Evolutionary conservation across 352 stramenopile species (phyloP).

Genomic region (Phytophthora pisi): DNA sequence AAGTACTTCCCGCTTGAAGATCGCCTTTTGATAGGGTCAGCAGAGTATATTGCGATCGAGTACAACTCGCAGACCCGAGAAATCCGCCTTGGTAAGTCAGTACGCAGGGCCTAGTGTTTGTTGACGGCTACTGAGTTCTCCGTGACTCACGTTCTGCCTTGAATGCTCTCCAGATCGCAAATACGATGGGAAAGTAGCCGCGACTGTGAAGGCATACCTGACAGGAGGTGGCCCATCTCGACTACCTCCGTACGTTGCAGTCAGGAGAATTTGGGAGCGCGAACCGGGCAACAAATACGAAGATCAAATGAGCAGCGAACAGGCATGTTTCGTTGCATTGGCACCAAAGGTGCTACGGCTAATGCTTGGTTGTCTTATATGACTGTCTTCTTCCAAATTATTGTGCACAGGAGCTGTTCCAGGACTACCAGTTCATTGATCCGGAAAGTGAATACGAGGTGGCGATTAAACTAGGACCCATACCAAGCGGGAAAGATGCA

Average conservation of each 20-base stretch:
- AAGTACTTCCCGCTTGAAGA: slow-evolving; percentile 71
- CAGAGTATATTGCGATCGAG: slow-evolving; percentile 53
- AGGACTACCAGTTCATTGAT: slow-evolving; percentile 86
- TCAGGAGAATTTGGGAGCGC: slow-evolving; percentile 75
- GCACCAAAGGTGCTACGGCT: neutral
- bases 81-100: slow-evolving; percentile 51
- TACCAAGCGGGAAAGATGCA: slow-evolving; percentile 48
- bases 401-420: slow-evolving; percentile 69
- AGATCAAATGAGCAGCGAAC: slow-evolving; percentile 76
- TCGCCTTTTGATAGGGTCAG: slow-evolving; percentile 57
- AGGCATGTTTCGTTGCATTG: slow-evolving; percentile 38
- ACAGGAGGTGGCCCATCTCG: slow-evolving; percentile 46
- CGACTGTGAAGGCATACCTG: slow-evolving; percentile 55
- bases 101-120: neutral
- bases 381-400: too few relatives aligned
- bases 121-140: neutral
- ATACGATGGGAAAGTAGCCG: slow-evolving; percentile 54
- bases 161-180: slow-evolving; percentile 50
- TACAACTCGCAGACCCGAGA: slow-evolving; percentile 49
- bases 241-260: slow-evolving; percentile 63
- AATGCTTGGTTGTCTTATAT: too few relatives aligned
- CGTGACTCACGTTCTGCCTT: slow-evolving; percentile 1
- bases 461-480: slow-evolving; percentile 72
- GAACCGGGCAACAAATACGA: slow-evolving; percentile 86
- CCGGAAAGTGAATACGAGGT: slow-evolving; percentile 80